Base-by-base conservation (phyloP, 1,284 basidiomycete genomes). In the Abortiporus biennis region DNA sequence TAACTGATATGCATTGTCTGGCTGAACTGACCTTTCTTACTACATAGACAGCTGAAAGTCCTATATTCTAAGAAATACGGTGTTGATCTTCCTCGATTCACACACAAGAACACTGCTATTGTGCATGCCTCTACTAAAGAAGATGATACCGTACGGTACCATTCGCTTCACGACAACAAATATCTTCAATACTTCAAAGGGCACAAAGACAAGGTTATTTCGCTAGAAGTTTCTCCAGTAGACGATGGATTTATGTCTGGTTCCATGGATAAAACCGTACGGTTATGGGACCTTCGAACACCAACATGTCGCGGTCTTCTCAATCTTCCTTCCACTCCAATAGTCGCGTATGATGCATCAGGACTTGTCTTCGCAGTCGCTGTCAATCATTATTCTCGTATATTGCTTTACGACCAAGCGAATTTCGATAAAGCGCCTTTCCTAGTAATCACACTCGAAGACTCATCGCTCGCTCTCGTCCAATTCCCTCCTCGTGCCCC, bases 191-290 rank as follows among this genome's bases (percentile, higher is more conserved):
- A 99, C 66, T 98, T 95, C 69, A 86, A 83, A 54, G 96, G 96
- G 0, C 96, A 99, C 67, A 92, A 85, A 53, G 84, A 76, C 37
- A 78, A 81, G 44, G 96, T 99, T 3, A 76, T 90, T 19, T 93
- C 93, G 0, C 66, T 99, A 11, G 87, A 95, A 57, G 85, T 98
- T 54, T 93, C 89, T 3, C 96, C 96, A 0, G 74, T 86, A 2
- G 89, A 97, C 57, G 95, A 99, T 57, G 89, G 89, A 0, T 98
- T 99, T 65, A 82, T 99, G 71, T 96, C 94, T 5, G 90, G 83
- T 1, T 92, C 94, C 0, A 72, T 90, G 53, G 94, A 99, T 68
- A 92, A 89, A 53, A 94, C 92, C 1, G 92, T 99, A n/a, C 77
- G 92, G 29, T 66, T 99, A 16, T 99, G 96, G 96, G 96, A 99